A percentile compares a stretch with the other conserved stretches of the same genome.
These are phyloP conservation scores for Nicotiana attenuata DNA, from an alignment of 257 asterid species.

Conservation along the genomic window DNA sequence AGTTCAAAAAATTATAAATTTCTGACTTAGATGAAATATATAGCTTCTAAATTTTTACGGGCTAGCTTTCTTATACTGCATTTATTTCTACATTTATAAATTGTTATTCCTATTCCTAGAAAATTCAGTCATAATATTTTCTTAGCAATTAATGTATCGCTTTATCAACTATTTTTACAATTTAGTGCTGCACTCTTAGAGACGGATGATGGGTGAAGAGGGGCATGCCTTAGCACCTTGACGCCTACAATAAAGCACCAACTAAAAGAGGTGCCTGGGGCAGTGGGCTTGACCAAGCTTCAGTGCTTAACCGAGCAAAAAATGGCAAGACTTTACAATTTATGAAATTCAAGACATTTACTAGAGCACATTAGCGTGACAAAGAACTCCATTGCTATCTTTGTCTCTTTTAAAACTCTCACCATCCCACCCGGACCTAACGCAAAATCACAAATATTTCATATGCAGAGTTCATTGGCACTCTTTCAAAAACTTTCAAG, in stretches of 20 bases:
- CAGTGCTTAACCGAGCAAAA: neutral
- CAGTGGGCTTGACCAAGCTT: neutral
- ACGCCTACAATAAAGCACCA: neutral
- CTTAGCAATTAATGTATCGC: neutral
- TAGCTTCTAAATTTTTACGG: neutral
- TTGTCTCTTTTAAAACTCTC: neutral
- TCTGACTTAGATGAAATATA: neutral
- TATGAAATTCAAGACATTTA: neutral
- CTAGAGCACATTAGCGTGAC: neutral
- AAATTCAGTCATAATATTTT: neutral
- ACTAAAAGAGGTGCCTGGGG: neutral
- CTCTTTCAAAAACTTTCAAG: neutral
- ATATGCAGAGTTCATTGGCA: neutral
- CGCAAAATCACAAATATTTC: neutral
- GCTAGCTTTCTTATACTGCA: neutral
- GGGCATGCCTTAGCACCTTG: neutral
- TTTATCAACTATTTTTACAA: neutral
- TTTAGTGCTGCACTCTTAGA: neutral
- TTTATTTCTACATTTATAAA: neutral
- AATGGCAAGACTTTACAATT: neutral
- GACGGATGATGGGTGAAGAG: neutral
- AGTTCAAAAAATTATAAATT: neutral
- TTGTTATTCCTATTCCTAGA: neutral
- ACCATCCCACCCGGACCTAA: neutral
- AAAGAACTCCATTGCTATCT: neutral